These are phyloP conservation scores for Hydrangea macrophylla DNA, from an alignment of 148 eudicot species.

Conservation along the genomic window DNA sequence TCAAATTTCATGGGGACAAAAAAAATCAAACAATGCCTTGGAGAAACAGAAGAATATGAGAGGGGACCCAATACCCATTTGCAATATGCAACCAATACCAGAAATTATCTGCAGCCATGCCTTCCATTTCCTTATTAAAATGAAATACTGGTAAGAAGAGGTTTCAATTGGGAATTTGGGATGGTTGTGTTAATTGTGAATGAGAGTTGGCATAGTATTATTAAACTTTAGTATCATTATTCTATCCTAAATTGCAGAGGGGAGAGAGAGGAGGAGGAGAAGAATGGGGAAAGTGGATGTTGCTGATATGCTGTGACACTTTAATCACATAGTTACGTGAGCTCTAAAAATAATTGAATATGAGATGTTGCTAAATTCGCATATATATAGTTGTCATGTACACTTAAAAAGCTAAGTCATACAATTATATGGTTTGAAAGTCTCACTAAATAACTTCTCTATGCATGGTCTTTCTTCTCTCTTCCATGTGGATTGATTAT, in stretches of 20 bases:
- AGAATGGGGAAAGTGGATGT: slow-evolving; percentile 12
- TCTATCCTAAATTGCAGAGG: not conserved
- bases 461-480: slow-evolving; percentile 19
- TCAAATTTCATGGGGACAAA: not conserved
- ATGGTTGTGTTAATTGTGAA: not conserved
- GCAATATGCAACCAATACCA: not conserved
- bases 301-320: slow-evolving; percentile 1
- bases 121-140: slow-evolving; percentile 9
- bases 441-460: no score
- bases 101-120: not conserved
- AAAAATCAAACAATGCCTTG: slow-evolving; percentile 23
- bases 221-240: not conserved
- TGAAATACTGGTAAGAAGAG: slow-evolving; percentile 28
- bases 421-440: no score
- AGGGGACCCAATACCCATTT: slow-evolving; percentile 15
- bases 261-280: slow-evolving; percentile 9
- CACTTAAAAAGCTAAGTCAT: no score
- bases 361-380: no score
- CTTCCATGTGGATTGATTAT: slow-evolving; percentile 52
- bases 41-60: not conserved
- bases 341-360: no score
- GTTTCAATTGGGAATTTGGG: slow-evolving; percentile 16
- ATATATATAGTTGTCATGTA: no score
- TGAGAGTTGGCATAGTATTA: slow-evolving; percentile 11
- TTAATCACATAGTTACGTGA: no score